Base-by-base conservation (phyloP, 2,329 filamentous ascomycete genomes). In the Penicillium capsulatum region DNA sequence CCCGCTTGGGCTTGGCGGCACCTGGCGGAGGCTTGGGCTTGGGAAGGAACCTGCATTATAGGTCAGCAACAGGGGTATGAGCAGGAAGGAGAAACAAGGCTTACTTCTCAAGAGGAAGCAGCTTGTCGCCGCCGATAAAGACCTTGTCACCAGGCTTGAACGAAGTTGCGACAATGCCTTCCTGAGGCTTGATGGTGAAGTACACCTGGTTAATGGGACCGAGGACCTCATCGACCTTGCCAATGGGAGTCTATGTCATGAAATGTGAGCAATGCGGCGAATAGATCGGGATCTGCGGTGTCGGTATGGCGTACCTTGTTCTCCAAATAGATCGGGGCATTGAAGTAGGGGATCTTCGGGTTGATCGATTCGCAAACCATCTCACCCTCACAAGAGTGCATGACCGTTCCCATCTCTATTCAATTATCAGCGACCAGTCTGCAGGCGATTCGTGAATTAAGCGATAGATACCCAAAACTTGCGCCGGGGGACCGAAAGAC, bases 71-170 rank as follows among this genome's bases (percentile, higher is more conserved):
- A 10, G 17, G 3, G 28, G 5, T 7, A 34, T n/a, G 19, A 30
- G n/a, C n/a, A 24, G n/a, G 26, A 22, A 15, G 17, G 10, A 14
- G 10, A 27, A 16, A 28, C 6, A 11, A 15, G 31, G 32, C 64
- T 39, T 67, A 80, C 76, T 85, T 89, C 69, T 98, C 92, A 57
- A 97, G 74, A 31, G 92, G 91, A 47, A 98, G 76, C 36, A 96
- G 80, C 76, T 96, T 98, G 73, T 97, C 92, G 60, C 83, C 80
- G 57, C 84, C 86, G 62, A 97, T 95, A 75, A 83, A 98, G 72
- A 98, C 94, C 73, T 94, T 95, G 76, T 97, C 92, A 64, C 92
- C 92, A 48, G 83, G 72, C 75, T 96, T 94, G 82, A 97, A 98
- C 28, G 86, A 92, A 44, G 83, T 80, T 47, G 92, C 89, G 69